Conservation (phyloP, 371 early-diverging fungal species). For the Homolaphlyctis polyrhiza region DNA sequence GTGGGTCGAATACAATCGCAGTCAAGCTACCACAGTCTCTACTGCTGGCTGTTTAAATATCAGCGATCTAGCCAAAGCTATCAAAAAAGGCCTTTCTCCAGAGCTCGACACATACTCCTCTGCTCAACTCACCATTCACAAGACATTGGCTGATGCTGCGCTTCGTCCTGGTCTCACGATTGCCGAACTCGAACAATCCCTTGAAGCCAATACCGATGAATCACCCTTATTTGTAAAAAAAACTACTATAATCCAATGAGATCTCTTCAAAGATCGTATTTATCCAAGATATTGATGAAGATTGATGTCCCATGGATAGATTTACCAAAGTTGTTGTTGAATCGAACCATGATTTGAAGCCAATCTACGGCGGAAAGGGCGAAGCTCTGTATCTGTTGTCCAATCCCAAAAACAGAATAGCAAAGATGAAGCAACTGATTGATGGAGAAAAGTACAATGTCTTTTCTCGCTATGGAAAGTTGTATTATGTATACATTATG, state of each 20-base stretch:
- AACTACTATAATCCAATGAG: too few relatives aligned
- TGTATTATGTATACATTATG: not conserved
- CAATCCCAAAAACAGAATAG: slow-evolving; percentile 2
- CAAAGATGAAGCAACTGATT: slow-evolving; percentile 2
- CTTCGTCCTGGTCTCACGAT: not conserved
- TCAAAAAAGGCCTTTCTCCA: not conserved
- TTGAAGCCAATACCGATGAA: too few relatives aligned
- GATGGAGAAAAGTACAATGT: slow-evolving; percentile 9
- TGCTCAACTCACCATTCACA: not conserved
- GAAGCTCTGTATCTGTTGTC: slow-evolving; percentile 1
- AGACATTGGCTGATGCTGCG: not conserved
- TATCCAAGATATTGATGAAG: slow-evolving; percentile 7
- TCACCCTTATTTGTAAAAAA: too few relatives aligned
- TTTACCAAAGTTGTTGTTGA: slow-evolving; percentile 5
- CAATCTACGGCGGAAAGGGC: slow-evolving; percentile 1
- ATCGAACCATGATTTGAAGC: not conserved
- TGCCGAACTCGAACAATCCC: too few relatives aligned
- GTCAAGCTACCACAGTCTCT: not conserved
- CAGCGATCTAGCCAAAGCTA: not conserved
- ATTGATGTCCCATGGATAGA: slow-evolving; percentile 4
- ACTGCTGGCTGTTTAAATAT: slow-evolving; percentile 1
- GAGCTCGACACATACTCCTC: not conserved
- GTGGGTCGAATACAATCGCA: not conserved
- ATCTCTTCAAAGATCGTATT: slow-evolving; percentile 1
- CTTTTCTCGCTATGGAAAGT: not conserved